phyloP scores from a whole-genome alignment of 768 basidiomycete species.

The Rubroboletus pulcherrimus region DNA sequence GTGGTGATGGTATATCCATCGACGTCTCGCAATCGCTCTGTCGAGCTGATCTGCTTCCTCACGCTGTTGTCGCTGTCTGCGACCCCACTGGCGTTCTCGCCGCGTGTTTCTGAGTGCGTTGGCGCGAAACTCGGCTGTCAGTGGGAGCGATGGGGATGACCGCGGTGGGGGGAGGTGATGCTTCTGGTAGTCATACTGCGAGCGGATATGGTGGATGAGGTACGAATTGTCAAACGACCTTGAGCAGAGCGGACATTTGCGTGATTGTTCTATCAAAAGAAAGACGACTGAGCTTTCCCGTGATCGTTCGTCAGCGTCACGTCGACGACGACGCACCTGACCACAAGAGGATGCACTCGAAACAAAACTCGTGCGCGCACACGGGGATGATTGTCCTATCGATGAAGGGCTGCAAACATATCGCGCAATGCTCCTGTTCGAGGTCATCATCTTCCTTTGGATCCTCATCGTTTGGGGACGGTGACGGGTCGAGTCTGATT shows the following conservation, averaged over 20 bases:
- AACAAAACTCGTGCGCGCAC: constrained; percentile 93
- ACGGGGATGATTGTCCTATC: constrained; percentile 80
- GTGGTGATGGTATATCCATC: constrained; percentile 76
- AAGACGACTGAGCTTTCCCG: background rate
- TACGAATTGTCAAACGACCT: constrained; percentile 61
- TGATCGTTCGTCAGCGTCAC: background rate
- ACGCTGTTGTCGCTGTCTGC: constrained; percentile 44
- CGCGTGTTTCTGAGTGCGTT: constrained; percentile 30
- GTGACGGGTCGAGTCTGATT: constrained; percentile 30
- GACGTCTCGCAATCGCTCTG: constrained; percentile 63
- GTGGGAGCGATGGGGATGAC: constrained; percentile 42
- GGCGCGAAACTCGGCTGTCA: constrained; percentile 26
- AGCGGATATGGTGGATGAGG: constrained; percentile 76
- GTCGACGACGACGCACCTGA: constrained; percentile 48
- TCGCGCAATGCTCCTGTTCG: constrained; percentile 58
- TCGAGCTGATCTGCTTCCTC: constrained; percentile 71
- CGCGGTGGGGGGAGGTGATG: constrained; percentile 68
- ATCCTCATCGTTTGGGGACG: background rate
- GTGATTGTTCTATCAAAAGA: constrained; percentile 57
- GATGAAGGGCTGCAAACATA: constrained; percentile 74
- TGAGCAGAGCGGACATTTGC: constrained; percentile 74
- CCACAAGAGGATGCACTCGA: constrained; percentile 87
- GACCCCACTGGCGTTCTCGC: constrained; percentile 53
- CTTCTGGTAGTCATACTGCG: constrained; percentile 78
- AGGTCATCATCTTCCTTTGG: background rate